Percentiles rank a stretch among this genome's conserved stretches.
Conservation (phyloP, 306 rosid genomes). For the Rosa chinensis region DNA sequence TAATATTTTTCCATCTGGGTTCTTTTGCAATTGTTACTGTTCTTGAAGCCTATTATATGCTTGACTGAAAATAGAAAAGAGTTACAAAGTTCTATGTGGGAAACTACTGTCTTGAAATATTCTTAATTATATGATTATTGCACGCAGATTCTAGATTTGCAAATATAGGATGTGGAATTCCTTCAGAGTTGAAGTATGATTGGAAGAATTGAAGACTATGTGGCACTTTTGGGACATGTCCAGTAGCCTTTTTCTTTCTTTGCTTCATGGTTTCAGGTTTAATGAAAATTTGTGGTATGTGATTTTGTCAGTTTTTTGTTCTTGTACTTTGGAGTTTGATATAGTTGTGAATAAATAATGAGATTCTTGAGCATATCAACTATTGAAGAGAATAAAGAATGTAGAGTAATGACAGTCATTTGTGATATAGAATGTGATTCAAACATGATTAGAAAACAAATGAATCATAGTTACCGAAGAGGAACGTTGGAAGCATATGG, state of each 20-base stretch:
- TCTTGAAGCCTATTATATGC: too few relatives aligned
- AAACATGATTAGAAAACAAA: not conserved
- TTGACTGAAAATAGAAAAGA: too few relatives aligned
- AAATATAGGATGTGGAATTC: slow-evolving; percentile 37
- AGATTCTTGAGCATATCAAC: slow-evolving; percentile 6
- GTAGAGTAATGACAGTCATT: not conserved
- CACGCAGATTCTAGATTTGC: slow-evolving; percentile 35
- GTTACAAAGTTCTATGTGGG: too few relatives aligned
- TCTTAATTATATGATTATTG: too few relatives aligned
- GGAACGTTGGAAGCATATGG: too few relatives aligned
- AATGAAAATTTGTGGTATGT: not conserved
- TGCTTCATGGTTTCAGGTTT: not conserved
- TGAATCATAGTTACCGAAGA: not conserved
- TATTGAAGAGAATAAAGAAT: not conserved
- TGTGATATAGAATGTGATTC: not conserved
- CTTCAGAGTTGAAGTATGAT: slow-evolving; percentile 31
- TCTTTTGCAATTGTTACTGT: too few relatives aligned
- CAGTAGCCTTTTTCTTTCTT: slow-evolving; percentile 5
- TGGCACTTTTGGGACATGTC: slow-evolving; percentile 3
- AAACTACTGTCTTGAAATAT: too few relatives aligned
- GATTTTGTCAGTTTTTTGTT: not conserved
- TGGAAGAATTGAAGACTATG: slow-evolving; percentile 15
- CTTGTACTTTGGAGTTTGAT: slow-evolving; percentile 7
- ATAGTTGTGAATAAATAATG: not conserved
- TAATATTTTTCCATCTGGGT: too few relatives aligned